Evolutionary conservation across 192 early-diverging fungal species (phyloP), one percentile per base, ranked within the genome.

Genomic region (Coemansia reversa): DNA sequence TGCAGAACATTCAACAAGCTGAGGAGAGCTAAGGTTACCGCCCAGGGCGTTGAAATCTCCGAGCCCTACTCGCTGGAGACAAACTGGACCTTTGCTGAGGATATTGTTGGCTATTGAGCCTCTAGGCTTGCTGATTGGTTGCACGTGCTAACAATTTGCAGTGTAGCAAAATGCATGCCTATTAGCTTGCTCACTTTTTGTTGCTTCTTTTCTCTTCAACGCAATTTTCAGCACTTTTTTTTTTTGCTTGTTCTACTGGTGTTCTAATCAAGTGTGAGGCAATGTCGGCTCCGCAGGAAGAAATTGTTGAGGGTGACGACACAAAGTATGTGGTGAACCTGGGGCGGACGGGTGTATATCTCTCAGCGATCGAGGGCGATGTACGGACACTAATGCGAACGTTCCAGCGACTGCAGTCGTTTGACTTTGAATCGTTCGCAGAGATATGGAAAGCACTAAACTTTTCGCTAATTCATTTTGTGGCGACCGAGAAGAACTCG

Each of bases 1-100:
- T 92, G 93, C 48, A 79, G 94, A 75, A 88, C 92, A 56, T 70
- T 94, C 75, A 97, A 97, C 84, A 94, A 90, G 92, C 86, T 95
- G 72, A 92, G 94, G 88, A 84, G 90, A 35, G 95, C 94, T 19
- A 99, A 89, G 69, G 87, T 97, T 66, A 96, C 90, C 16, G 87
- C 82, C 18, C 70, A 82, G 35, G 95, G 97, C 50, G 83, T 92
- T 32, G 86, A 87, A 51, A 91, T 97, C 66, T 90, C 88, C 18
- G 93, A 91, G 59, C 93, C 97, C 55, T 93, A 94, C 81, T 76
- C 84, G 29, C 85, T 97, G 18, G 83, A 85, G 20, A 93, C 93
- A n/a, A 89, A 97, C 70, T 99, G 95, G 97, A 69, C 61, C 30
- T 90, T 96, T 86, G 97, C 92, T 35, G 93, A 90, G 70, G 74